A percentile compares a stretch with the other conserved stretches of the same genome.
Evolutionary conservation across 208 protist species (phyloP).

Genomic region (Trypanosoma lewisi): DNA sequence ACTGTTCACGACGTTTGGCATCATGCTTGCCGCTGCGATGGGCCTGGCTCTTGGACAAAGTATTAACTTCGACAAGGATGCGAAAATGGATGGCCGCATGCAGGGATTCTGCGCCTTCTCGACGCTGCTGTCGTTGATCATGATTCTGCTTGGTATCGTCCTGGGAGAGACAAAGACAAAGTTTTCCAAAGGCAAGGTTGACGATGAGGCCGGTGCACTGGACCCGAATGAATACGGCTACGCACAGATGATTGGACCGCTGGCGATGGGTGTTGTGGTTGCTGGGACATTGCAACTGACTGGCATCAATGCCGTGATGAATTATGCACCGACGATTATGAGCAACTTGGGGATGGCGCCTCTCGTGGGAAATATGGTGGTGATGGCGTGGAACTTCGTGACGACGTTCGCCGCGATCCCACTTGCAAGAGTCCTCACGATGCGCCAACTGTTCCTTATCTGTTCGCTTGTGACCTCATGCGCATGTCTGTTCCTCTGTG

Average conservation of each 20-base stretch:
- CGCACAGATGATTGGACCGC: neutral
- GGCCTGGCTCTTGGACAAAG: constrained; percentile 27
- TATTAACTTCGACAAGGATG: constrained; percentile 15
- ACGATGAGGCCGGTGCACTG: neutral
- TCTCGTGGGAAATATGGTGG: constrained; percentile 44
- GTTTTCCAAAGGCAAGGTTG: neutral
- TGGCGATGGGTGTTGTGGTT: neutral
- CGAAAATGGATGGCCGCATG: constrained; percentile 30
- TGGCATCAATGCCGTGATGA: constrained; percentile 53
- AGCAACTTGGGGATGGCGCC: constrained; percentile 23
- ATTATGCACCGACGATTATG: constrained; percentile 45
- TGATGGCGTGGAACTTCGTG: constrained; percentile 56
- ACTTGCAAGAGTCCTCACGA: constrained; percentile 22
- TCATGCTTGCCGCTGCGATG: constrained; percentile 30
- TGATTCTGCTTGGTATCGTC: constrained; percentile 7
- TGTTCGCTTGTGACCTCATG: constrained; percentile 20
- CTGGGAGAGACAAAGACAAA: constrained; percentile 3
- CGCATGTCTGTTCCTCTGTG: constrained; percentile 28
- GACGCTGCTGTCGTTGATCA: constrained; percentile 21
- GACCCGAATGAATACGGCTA: neutral
- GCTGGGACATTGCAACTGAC: constrained; percentile 32
- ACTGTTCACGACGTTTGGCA: constrained; percentile 29
- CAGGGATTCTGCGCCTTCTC: constrained; percentile 25
- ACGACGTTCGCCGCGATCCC: constrained; percentile 32
- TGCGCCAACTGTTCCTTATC: constrained; percentile 28